Conservation (phyloP, 1,284 basidiomycete species). For the Cryptococcus neoformans region DNA sequence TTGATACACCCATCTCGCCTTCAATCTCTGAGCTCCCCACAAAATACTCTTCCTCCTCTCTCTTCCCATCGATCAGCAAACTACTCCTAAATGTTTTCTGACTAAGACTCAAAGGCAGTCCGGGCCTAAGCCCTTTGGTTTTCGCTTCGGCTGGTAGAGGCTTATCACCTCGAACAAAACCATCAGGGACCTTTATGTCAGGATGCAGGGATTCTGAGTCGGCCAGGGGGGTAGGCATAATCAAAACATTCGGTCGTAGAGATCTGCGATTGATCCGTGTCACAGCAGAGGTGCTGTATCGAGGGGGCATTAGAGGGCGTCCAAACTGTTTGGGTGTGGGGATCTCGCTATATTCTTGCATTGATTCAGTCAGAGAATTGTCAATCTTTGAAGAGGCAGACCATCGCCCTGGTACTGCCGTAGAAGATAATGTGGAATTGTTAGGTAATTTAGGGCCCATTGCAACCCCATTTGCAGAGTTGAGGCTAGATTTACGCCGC, state of each 20-base stretch:
- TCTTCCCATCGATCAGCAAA: constrained; percentile 31
- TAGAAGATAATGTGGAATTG: not conserved
- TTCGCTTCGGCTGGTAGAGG: constrained; percentile 44
- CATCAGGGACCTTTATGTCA: constrained; percentile 24
- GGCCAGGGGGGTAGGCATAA: constrained; percentile 41
- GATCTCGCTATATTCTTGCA: constrained; percentile 24
- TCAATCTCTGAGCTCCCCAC: constrained; percentile 21
- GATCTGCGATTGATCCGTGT: constrained; percentile 18
- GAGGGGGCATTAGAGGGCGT: constrained; percentile 29
- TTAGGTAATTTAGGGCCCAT: not conserved
- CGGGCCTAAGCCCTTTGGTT: constrained; percentile 18
- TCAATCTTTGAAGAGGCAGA: not conserved
- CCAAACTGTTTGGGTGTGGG: constrained; percentile 36
- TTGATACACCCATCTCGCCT: constrained; percentile 13
- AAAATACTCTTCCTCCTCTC: constrained; percentile 21
- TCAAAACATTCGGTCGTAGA: constrained; percentile 42
- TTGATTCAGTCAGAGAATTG: not conserved
- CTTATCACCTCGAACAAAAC: constrained; percentile 41
- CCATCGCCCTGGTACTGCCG: not conserved
- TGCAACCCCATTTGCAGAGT: not conserved
- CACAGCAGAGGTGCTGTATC: constrained; percentile 20
- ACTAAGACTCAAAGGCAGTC: constrained; percentile 30
- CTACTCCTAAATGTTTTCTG: constrained; percentile 41
- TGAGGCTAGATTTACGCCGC: constrained; percentile 16
- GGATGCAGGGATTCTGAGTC: not conserved